phyloP scores from a whole-genome alignment of 164 flowering plant genomes.

The Nelumbo lutea region DNA sequence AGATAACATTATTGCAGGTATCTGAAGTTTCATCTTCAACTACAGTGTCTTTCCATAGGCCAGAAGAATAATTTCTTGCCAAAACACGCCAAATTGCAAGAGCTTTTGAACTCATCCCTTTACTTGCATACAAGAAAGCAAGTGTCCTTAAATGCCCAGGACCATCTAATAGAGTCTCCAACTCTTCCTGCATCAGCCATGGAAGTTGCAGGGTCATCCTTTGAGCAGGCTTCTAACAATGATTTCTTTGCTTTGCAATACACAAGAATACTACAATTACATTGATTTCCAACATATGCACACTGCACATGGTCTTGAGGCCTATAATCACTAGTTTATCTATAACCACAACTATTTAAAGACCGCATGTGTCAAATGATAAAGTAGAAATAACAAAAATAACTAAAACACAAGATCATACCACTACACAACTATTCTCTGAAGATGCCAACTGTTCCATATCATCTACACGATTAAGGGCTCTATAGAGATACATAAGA shows the following conservation, averaged over 20 bases:
- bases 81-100: constrained; percentile 77
- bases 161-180: constrained; percentile 77
- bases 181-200: constrained; percentile 97
- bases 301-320: constrained; percentile 40
- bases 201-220: constrained; percentile 69
- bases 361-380: neutral
- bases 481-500: constrained; percentile 90
- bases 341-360: constrained; percentile 12
- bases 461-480: constrained; percentile 63
- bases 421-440: constrained; percentile 83
- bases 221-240: constrained; percentile 57
- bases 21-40: constrained; percentile 23
- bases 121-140: constrained; percentile 89
- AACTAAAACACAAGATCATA: constrained; percentile 30
- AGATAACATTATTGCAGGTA: constrained; percentile 18
- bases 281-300: constrained; percentile 38
- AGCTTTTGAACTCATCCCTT: constrained; percentile 79
- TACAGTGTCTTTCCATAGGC: constrained; percentile 50
- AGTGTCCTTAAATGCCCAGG: constrained; percentile 92
- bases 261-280: constrained; percentile 52
- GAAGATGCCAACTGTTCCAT: constrained; percentile 95
- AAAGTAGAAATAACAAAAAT: constrained; percentile 4
- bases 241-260: constrained; percentile 41
- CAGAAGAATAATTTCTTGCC: constrained; percentile 61
- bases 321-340: constrained; percentile 21